Evolutionary conservation across 2,329 filamentous ascomycete genomes (phyloP).

Genomic region (Phialophora chinensis): DNA sequence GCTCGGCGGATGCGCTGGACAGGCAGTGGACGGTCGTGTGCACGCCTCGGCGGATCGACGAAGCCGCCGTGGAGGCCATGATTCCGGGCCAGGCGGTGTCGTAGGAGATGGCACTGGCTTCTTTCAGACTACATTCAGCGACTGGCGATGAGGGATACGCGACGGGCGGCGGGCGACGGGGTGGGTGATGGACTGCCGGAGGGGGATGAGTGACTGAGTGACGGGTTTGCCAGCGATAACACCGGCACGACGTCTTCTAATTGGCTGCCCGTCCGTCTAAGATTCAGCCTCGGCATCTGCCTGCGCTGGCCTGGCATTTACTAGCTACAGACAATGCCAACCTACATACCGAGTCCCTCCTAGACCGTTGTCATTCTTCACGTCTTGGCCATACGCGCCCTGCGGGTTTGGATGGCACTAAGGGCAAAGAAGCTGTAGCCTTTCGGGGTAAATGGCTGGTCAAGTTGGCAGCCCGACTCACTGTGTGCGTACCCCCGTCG

Average conservation of each 20-base stretch:
- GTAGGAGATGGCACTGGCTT: not conserved
- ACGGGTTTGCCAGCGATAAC: not conserved
- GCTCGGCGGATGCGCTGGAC: constrained; percentile 33
- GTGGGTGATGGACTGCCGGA: not conserved
- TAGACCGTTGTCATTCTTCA: not conserved
- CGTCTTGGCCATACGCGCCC: not conserved
- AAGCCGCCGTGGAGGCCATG: constrained; percentile 35
- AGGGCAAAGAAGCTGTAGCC: not conserved
- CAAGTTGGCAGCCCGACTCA: not conserved
- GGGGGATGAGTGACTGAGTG: not conserved
- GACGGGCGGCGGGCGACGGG: not conserved
- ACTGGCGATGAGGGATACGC: not conserved
- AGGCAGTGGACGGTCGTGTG: constrained; percentile 33
- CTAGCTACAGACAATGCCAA: too few relatives aligned
- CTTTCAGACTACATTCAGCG: constrained; percentile 3
- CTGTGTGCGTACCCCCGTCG: not conserved
- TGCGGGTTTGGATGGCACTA: not conserved
- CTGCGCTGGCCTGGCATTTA: not conserved
- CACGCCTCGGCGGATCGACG: constrained; percentile 33
- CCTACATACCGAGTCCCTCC: not conserved
- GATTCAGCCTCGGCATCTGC: not conserved
- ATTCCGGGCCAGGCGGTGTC: constrained; percentile 5
- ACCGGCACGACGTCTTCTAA: not conserved
- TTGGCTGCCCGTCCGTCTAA: not conserved
- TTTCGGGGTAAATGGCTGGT: not conserved